Conservation (phyloP, 768 basidiomycete species). For the Pleurotus pulmonarius region DNA sequence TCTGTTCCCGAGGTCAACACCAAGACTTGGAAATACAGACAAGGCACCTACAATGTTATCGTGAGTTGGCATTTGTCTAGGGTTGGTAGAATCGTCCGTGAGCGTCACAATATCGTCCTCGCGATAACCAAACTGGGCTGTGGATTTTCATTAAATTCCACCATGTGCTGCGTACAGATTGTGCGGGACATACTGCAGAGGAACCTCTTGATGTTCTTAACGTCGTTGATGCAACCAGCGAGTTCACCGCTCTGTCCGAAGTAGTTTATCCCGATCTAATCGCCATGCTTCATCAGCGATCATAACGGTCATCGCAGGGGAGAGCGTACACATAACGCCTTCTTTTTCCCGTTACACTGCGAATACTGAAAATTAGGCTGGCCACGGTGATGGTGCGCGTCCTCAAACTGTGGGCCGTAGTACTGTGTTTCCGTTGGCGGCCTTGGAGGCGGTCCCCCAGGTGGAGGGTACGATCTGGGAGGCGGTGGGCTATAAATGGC, state of each 20-base stretch:
- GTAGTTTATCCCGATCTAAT: constrained; percentile 89
- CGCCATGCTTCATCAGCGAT: neutral
- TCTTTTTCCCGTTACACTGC: constrained; percentile 83
- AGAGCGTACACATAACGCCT: constrained; percentile 78
- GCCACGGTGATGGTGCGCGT: constrained; percentile 36
- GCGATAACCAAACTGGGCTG: constrained; percentile 63
- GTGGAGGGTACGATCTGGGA: constrained; percentile 21
- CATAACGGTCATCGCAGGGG: neutral
- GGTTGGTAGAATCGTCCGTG: constrained; percentile 68
- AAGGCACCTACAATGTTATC: constrained; percentile 65
- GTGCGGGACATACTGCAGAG: constrained; percentile 49
- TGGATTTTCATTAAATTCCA: neutral
- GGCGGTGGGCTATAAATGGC: constrained; percentile 8
- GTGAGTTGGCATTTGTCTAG: constrained; percentile 66
- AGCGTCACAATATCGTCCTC: constrained; percentile 82
- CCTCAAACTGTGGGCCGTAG: constrained; percentile 59
- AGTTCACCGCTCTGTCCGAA: constrained; percentile 62
- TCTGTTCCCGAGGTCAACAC: constrained; percentile 25
- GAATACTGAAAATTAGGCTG: constrained; percentile 83
- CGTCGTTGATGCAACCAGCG: constrained; percentile 91
- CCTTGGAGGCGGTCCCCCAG: constrained; percentile 40
- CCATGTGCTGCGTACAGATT: neutral
- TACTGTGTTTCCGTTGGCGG: constrained; percentile 57
- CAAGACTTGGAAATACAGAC: neutral
- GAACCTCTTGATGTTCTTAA: constrained; percentile 75